Conservation (phyloP, 139 green algal genomes). For the Tetradesmus obliquus region DNA sequence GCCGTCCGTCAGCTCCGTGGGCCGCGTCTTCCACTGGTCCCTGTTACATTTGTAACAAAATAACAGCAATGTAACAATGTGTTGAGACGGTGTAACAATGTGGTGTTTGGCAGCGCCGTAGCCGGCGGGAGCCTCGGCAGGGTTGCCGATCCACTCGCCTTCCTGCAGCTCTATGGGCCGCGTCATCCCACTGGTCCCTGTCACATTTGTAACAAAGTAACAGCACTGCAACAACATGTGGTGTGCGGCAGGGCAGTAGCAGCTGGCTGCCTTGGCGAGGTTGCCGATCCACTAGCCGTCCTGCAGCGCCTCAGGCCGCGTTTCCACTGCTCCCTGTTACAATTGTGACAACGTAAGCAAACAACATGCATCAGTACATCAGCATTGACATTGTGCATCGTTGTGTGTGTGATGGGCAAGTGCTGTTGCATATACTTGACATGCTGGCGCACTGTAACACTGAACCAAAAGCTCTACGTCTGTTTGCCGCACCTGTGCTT, state of each 20-base stretch:
- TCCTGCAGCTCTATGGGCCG: not conserved
- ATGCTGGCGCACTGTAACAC: no score
- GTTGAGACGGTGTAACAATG: no score
- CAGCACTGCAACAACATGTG: no score
- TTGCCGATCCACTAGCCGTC: conserved; percentile 32
- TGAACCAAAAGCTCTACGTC: no score
- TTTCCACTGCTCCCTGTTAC: not conserved
- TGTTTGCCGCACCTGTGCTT: not conserved
- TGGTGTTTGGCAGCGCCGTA: no score
- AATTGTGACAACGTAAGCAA: not conserved
- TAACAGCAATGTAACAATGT: no score
- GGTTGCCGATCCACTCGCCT: conserved; percentile 34
- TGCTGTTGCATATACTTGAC: no score
- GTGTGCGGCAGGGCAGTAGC: no score
- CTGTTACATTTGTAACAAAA: not conserved
- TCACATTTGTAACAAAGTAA: not conserved
- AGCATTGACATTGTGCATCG: no score
- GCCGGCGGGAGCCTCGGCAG: not conserved
- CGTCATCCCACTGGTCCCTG: not conserved
- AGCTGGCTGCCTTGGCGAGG: not conserved
- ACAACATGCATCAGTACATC: no score
- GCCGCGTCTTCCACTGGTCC: not conserved
- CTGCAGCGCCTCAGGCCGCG: not conserved
- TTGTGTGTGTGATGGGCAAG: no score
- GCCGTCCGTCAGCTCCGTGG: not conserved